Percentiles rank a stretch among this genome's conserved stretches.
Conservation (phyloP, 257 asterid species). For the Ilex aquifolium region DNA sequence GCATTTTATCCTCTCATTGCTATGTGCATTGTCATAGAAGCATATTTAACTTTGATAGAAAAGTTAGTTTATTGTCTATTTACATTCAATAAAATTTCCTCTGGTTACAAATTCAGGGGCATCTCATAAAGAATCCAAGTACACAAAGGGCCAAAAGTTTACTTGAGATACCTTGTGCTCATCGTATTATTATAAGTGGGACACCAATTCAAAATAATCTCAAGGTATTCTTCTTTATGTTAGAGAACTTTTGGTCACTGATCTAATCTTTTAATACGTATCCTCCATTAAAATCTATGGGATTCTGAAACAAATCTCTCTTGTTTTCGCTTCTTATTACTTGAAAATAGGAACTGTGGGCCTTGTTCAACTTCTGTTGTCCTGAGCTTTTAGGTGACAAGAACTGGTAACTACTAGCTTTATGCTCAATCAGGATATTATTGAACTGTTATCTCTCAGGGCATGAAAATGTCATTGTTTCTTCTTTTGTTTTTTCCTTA, state of each 20-base stretch:
- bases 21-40: too few species aligned
- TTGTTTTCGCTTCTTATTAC: neutral
- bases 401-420: constrained; percentile 49
- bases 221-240: constrained; percentile 43
- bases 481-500: constrained; percentile 16
- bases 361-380: constrained; percentile 80
- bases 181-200: constrained; percentile 88
- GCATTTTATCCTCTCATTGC: too few species aligned
- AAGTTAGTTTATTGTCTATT: too few species aligned
- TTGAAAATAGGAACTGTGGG: constrained; percentile 78
- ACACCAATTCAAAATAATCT: constrained; percentile 96
- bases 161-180: constrained; percentile 82
- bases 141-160: constrained; percentile 98
- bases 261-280: neutral
- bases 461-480: constrained; percentile 2
- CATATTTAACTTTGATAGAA: too few species aligned
- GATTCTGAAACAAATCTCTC: constrained; percentile 6
- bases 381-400: constrained; percentile 90
- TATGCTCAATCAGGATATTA: constrained; percentile 7
- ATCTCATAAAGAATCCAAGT: constrained; percentile 92
- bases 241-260: constrained; percentile 1
- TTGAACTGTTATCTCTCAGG: neutral
- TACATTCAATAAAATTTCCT: neutral
- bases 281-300: constrained; percentile 1
- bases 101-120: constrained; percentile 52